A percentile compares a stretch with the other conserved stretches of the same genome.
Evolutionary conservation across 345 rosid species (phyloP).

Genomic region (Barbarea vulgaris): DNA sequence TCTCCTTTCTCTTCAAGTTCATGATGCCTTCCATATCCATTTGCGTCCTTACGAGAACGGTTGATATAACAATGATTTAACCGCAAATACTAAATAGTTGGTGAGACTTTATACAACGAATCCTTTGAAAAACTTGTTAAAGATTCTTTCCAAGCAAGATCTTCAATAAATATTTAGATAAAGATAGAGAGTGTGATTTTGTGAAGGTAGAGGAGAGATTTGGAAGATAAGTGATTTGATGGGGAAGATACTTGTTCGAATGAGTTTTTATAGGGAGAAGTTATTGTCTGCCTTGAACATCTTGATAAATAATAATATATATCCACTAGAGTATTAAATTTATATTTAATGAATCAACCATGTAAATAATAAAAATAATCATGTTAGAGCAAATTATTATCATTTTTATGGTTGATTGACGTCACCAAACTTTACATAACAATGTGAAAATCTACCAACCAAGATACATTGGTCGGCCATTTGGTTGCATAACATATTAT

Average conservation of each 20-base stretch:
- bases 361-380: neutral
- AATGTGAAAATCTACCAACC: slow-evolving; percentile 42
- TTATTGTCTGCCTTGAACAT: slow-evolving; percentile 14
- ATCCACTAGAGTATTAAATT: neutral
- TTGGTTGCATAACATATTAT: slow-evolving; percentile 30
- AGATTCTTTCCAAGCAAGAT: slow-evolving; percentile 13
- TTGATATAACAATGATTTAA: neutral
- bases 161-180: slow-evolving; percentile 2
- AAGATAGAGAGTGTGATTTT: slow-evolving; percentile 16
- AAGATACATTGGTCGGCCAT: slow-evolving; percentile 42
- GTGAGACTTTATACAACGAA: neutral
- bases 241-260: slow-evolving; percentile 16
- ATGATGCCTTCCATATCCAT: slow-evolving; percentile 32
- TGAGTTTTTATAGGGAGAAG: slow-evolving; percentile 36
- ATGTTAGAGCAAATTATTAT: neutral
- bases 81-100: neutral
- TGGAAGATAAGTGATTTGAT: slow-evolving; percentile 24
- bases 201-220: slow-evolving; percentile 12
- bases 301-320: neutral
- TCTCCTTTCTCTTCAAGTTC: slow-evolving; percentile 37
- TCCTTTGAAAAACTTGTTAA: neutral
- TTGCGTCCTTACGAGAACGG: neutral
- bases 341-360: neutral
- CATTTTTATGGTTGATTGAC: slow-evolving; percentile 20
- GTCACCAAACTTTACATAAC: slow-evolving; percentile 36